phyloP scores from a whole-genome alignment of 805 yeast species.

The Pichia occidentalis region DNA sequence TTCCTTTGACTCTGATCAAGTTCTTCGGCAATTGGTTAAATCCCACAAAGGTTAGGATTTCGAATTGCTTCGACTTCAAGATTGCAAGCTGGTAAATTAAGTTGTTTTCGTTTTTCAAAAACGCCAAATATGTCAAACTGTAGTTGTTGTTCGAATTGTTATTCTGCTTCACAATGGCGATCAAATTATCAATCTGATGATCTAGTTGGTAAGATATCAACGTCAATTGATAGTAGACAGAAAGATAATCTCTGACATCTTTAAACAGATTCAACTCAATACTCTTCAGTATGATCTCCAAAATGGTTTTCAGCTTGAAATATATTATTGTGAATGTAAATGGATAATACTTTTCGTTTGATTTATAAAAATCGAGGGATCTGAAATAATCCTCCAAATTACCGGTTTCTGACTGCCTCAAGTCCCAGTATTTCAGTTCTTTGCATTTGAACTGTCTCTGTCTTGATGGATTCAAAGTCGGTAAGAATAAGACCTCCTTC shows the following conservation, averaged over 20 bases:
- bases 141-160: neutral
- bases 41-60: constrained; percentile 22
- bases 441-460: constrained; percentile 70
- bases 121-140: neutral
- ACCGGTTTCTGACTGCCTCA: constrained; percentile 72
- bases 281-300: constrained; percentile 64
- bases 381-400: constrained; percentile 40
- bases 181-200: constrained; percentile 4
- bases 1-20: constrained; percentile 17
- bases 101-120: constrained; percentile 5
- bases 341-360: constrained; percentile 37
- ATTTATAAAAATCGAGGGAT: constrained; percentile 17
- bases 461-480: constrained; percentile 65
- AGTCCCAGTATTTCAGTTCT: constrained; percentile 59
- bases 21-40: constrained; percentile 24
- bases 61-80: constrained; percentile 21
- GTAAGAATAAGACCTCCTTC: constrained; percentile 7
- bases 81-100: constrained; percentile 22
- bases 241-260: constrained; percentile 53
- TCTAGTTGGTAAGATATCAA: constrained; percentile 20
- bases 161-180: neutral
- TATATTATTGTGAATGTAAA: constrained; percentile 63
- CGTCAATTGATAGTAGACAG: constrained; percentile 60
- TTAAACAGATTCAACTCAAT: constrained; percentile 70
- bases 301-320: constrained; percentile 64